phyloP scores from a whole-genome alignment of 192 early-diverging fungal species.

The Fimicolochytrium jonesii region DNA sequence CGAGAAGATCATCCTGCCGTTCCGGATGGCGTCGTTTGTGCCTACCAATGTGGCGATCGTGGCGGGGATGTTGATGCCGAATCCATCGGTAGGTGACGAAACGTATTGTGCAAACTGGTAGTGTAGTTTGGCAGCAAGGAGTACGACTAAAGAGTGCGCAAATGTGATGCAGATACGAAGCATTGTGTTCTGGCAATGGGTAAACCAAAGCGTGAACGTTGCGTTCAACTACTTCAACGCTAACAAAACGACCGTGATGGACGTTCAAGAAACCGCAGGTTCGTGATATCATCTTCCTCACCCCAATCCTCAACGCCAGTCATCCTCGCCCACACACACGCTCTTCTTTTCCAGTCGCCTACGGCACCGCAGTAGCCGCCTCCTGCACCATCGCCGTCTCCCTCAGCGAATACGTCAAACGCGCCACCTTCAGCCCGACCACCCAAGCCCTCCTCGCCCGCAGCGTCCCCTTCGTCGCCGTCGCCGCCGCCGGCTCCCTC shows the following conservation, averaged over 20 bases:
- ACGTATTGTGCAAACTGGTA: too few relatives aligned
- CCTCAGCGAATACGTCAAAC: constrained; percentile 59
- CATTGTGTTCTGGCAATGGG: constrained; percentile 76
- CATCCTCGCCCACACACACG: neutral
- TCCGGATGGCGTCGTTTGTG: constrained; percentile 80
- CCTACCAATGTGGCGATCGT: constrained; percentile 79
- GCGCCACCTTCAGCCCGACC: constrained; percentile 32
- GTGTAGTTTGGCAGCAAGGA: too few relatives aligned
- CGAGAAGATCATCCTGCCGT: constrained; percentile 71
- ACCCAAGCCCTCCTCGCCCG: constrained; percentile 29
- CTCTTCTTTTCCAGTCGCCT: constrained; percentile 53
- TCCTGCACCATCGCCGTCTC: constrained; percentile 74
- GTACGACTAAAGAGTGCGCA: too few relatives aligned
- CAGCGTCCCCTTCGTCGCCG: constrained; percentile 69
- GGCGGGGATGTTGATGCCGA: constrained; percentile 81
- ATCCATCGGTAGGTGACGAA: constrained; percentile 71
- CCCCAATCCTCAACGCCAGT: neutral
- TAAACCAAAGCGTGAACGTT: constrained; percentile 79
- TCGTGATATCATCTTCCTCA: neutral
- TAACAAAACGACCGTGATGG: constrained; percentile 77
- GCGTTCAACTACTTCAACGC: constrained; percentile 82
- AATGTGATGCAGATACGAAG: constrained; percentile 23
- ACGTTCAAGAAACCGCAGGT: constrained; percentile 67
- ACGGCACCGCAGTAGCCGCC: constrained; percentile 68
- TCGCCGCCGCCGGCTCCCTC: constrained; percentile 74